phyloP scores from a whole-genome alignment of 257 asterid genomes.

The Solanum gracilifrons region DNA sequence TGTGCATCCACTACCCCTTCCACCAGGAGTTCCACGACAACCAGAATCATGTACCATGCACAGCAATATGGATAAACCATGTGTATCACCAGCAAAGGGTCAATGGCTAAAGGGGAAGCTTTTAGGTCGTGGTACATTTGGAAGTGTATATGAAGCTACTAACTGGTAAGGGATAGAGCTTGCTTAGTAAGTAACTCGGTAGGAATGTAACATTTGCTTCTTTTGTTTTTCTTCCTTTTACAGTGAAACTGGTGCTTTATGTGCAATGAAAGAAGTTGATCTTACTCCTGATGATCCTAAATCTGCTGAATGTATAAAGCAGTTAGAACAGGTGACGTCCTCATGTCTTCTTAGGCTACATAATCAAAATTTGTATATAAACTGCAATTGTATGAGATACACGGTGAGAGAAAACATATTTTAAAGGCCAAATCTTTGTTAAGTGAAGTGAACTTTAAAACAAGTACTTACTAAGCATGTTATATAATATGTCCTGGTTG shows the following conservation, averaged over 20 bases:
- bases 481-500: background rate
- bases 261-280: conserved; percentile 88
- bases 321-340: conserved; percentile 66
- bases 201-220: background rate
- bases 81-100: conserved; percentile 31
- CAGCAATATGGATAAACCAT: conserved; percentile 32
- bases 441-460: background rate
- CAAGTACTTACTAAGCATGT: background rate
- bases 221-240: conserved; percentile 3
- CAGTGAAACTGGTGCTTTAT: conserved; percentile 88
- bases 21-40: conserved; percentile 44
- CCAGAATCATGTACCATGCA: conserved; percentile 17
- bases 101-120: conserved; percentile 74
- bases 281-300: conserved; percentile 64
- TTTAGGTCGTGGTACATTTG: conserved; percentile 81
- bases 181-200: background rate
- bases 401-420: background rate
- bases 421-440: background rate
- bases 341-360: conserved; percentile 5
- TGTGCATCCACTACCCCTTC: conserved; percentile 73
- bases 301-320: conserved; percentile 53
- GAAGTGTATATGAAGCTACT: conserved; percentile 77
- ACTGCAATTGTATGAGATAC: background rate
- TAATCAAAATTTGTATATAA: background rate
- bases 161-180: conserved; percentile 35